Base-by-base conservation (phyloP, 2,329 filamentous ascomycete species). In the Monilinia vaccinii-corymbosi region DNA sequence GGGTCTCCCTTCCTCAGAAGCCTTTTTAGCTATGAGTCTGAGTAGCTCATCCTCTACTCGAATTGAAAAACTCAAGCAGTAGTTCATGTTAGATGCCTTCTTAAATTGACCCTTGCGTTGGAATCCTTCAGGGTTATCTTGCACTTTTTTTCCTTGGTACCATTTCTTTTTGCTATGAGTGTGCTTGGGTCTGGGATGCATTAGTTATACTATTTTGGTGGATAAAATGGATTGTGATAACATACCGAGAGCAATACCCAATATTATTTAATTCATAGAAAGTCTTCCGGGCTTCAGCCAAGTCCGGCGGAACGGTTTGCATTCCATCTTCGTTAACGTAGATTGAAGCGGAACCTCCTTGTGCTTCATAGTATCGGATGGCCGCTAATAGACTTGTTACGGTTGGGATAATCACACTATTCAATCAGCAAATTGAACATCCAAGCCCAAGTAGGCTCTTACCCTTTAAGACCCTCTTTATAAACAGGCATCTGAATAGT, bases 11-110 rank as follows among this genome's bases (percentile, higher is more conserved):
- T 44, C 38, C 16, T 50, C 52, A 6, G 36, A 28, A 47, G 53
- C 52, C n/a, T 51, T 56, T 23, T 18, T 47, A 32, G 40, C 55
- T 18, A 63, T 55, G 3, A 68, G 44, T 13, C 48, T 36, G 2
- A 63, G 53, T 11, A 89, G 74, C 61, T 81, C 80, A 13, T 81
- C 79, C 48, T 70, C 68, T 23, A 70, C 63, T 48, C 61, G 61
- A 55, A 67, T 68, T 34, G 62, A 65, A 28, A 70, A 60, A 61
- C 64, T 65, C 18, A 70, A 48, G 3, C 79, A 85, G 68, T 84
- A 89, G 71, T 89, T 89, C 86, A 89, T 89, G 74, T 89, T 89
- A 32, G 84, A 88, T 1, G 85, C 84, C 73, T 88, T 87, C 75
- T 88, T 88, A 76, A 87, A 88, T 70, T 87, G 87, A 58, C 85